Base-by-base conservation (phyloP, 768 basidiomycete species). In the Leucocoprinus birnbaumii region DNA sequence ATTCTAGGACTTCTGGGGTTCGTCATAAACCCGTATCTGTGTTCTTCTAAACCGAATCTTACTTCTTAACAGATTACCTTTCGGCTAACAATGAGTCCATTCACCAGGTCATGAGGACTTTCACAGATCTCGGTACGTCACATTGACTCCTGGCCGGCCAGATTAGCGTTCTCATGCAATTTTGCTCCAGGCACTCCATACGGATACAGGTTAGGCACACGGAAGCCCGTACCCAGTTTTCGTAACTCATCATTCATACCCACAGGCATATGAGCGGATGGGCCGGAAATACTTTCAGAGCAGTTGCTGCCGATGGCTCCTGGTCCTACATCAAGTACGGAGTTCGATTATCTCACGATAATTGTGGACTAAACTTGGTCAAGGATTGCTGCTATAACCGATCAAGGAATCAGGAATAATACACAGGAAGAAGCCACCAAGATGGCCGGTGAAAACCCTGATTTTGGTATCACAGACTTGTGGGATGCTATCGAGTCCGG, bases 391-490 rank as follows among this genome's bases (percentile, higher is more conserved):
- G 51, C 50, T 14, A 22, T 46, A 18, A 51, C 55, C 21, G 53
- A 59, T 37, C 61, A 62, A 51, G 61, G 61, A 18, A 57, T 62
- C 45, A 59, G 61, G 59, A 73, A 75, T 58, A 67, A 69, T 38
- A 74, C 73, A 2, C 66, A 69, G 49, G 64, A 65, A 2, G 72
- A 73, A 26, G 67, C 72, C 6, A 68, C 63, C 25, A 40, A 49
- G 8, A 51, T 75, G 59, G 38, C 78, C 57, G 80, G 79, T 56
- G 54, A 56, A 61, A 76, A 73, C 54, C 67, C 74, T 0, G 84
- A 85, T 62, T 85, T 77, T 66, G 80, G 80, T 52, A 72, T 78
- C 26, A 71, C 79, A 35, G 82, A 84, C 61, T 66, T 84, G 18
- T 82, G 67, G 57, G 80, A 82, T 21, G 71, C 82, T 16, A 84